Evolutionary conservation across 345 rosid species (phyloP), one percentile per base, ranked within the genome.

Genomic region (Turritis glabra): DNA sequence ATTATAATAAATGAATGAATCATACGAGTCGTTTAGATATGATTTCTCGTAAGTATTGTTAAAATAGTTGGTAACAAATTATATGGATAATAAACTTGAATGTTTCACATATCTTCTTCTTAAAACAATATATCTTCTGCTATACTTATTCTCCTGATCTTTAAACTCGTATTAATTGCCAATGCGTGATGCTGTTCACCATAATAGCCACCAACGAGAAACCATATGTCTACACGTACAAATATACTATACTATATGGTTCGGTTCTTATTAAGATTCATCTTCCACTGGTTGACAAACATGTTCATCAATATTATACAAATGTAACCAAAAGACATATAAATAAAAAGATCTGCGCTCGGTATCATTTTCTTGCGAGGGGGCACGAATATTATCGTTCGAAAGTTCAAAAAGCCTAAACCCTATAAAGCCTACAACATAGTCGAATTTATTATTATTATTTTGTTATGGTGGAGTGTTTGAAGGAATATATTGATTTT

Each of bases 391-490:
- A 69, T 60, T 41, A 70, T 37, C 70, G 68, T 41, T 67, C 55
- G 29, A 69, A 68, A 75, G 50, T 52, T 52, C 4, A 69, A 33
- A 69, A 76, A 76, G 69, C 56, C 63, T 67, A 67, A 59, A 60
- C 79, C 79, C 79, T 75, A 75, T 59, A 59, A 75, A 77, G 80
- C 67, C 59, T 70, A 64, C 50, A 13, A 6, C 29, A 3, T 17
- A 29, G 57, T 26, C 11, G 5, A 77, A 37, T 69, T 54, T 33
- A 54, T 35, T 70, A 64, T 30, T 69, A 60, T 22, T 57, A 1
- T 71, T 27, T 9, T 26, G 7, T 30, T 2, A 38, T 51, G 37
- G 68, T 48, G 61, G 72, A 58, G 62, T 52, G 33, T 51, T 58
- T 40, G 17, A 30, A 59, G 73, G 73, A 75, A 75, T 53, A 73